Evolutionary conservation across 805 yeast genomes (phyloP), one percentile per base, ranked within the genome.

Genomic region (Kockiozyma suomiensis): DNA sequence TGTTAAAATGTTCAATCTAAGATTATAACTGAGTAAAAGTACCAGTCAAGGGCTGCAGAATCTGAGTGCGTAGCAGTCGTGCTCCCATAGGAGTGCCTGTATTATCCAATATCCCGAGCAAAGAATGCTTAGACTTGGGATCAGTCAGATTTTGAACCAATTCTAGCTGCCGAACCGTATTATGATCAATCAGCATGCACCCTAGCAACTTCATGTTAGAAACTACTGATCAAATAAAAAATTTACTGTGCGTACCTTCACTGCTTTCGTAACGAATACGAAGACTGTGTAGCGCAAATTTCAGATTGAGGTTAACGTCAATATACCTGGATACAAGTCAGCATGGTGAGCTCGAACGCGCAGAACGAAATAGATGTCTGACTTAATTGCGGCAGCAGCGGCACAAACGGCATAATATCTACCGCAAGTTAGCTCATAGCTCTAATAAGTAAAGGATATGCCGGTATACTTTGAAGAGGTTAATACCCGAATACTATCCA

Each of bases 1-100:
- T 19, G 26, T 17, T 19, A 23, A 41, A 25, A 19, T 13, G 25
- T 13, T 17, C 21, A n/a, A 25, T 30, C 37, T 28, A 3, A 10
- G 6, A 17, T 12, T 10, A 37, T 38, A n/a, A 6, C 37, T n/a
- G 21, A 23, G 4, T 25, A 15, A 41, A 33, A 19, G 21, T 40
- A 54, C 61, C 63, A 21, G 81, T 78, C 15, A 81, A 64, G 0
- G 84, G 84, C 58, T 81, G 84, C n/a, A 81, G 61, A 2, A 80
- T 74, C 53, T 74, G 79, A 37, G 72, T 76, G 60, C 75, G 73
- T 50, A 81, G 66, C 5, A 75, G 58, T 52, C 83, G 63, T 15
- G 68, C 70, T 0, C 84, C 84, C 84, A 81, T 81, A 54, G 74
- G 77, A 0, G 84, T 81, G 0, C 67, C 58, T 0, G 82, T 79